Evolutionary conservation across 768 basidiomycete species (phyloP), one percentile per base, ranked within the genome.

Genomic region (Postia placenta): DNA sequence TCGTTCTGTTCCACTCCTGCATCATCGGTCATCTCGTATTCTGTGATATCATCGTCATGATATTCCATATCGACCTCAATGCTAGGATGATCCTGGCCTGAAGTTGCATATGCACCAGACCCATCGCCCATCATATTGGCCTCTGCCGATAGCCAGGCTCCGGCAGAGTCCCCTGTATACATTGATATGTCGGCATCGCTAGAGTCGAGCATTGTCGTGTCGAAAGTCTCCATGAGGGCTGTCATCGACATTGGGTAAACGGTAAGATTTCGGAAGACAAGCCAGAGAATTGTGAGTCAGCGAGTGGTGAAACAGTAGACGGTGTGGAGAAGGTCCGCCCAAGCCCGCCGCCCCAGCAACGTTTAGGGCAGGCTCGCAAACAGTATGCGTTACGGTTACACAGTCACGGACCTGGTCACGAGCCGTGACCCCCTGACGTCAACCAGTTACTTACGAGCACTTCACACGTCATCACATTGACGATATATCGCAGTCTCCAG

Each of bases 51-150:
- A 30, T 58, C 69, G 5, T 72, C 66, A 49, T 75, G 74, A 42
- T 73, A 68, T 47, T 81, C 80, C 83, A 85, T 85, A 50, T 85
- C 83, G 39, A 85, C 74, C 60, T 85, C 83, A 45, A 83, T 71
- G 37, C 72, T 74, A 42, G 64, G 43, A 43, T 52, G 45, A 20
- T 23, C 58, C 22, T 69, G 63, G 69, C 25, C 56, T 57, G 53
- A 61, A 60, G 45, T 48, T 47, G 50, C 46, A 52, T 52, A 58
- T 46, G 46, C 48, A 37, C 47, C 67, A 65, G 43, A 44, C 14
- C 60, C 60, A 56, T 81, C 81, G 48, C 81, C 80, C 55, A 81
- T 79, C 83, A 85, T 85, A 47, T 69, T 60, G 3, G 74, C 69
- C 63, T 83, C 78, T 33, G 67, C 66, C 55, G 71, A 72, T 47